Conservation (phyloP, 2,329 filamentous ascomycete genomes). For the Sporothrix humicola region DNA sequence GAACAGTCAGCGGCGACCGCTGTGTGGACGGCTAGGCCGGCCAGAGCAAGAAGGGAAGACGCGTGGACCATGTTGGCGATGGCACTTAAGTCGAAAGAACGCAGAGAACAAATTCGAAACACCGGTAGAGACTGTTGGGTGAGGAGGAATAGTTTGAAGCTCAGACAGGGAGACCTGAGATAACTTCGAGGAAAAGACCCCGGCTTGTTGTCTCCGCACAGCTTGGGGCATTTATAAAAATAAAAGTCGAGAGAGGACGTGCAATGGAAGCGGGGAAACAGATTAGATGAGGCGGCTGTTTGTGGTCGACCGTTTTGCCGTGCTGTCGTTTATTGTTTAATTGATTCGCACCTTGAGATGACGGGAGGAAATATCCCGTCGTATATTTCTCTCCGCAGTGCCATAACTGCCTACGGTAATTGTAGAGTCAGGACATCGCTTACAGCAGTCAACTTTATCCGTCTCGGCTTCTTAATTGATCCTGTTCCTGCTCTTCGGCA, state of each 20-base stretch:
- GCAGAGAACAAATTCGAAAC: neutral
- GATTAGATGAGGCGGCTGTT: neutral
- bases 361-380: too few species aligned
- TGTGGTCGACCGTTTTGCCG: neutral
- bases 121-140: neutral
- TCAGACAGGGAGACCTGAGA: neutral
- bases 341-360: neutral
- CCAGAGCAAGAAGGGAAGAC: neutral
- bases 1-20: constrained; percentile 38
- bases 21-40: constrained; percentile 8
- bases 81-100: neutral
- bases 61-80: neutral
- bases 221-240: neutral
- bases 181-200: neutral
- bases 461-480: too few species aligned
- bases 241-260: neutral
- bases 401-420: too few species aligned
- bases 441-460: too few species aligned
- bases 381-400: too few species aligned
- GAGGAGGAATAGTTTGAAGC: neutral
- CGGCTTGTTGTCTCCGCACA: neutral
- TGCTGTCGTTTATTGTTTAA: neutral
- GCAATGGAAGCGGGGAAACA: constrained; percentile 17
- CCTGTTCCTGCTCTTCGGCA: too few species aligned
- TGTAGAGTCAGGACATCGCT: too few species aligned